These are phyloP conservation scores for Jimgerdemannia lactiflua DNA, from an alignment of 192 early-diverging fungal genomes.

Conservation along the genomic window DNA sequence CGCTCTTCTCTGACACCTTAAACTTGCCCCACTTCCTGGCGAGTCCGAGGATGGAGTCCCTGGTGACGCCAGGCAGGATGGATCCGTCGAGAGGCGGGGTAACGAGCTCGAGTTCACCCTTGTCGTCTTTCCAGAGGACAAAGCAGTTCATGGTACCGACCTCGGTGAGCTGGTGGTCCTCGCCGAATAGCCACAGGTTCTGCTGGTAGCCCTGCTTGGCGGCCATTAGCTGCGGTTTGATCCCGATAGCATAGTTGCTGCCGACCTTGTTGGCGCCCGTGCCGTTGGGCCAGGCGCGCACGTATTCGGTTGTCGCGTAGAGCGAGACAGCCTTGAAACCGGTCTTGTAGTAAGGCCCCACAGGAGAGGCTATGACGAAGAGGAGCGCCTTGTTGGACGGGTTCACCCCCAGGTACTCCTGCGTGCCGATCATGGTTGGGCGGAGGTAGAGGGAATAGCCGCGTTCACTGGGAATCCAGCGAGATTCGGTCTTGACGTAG, in stretches of 20 bases:
- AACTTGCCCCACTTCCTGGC: conserved; percentile 82
- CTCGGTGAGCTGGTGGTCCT: conserved; percentile 84
- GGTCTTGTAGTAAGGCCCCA: conserved; percentile 95
- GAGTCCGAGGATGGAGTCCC: conserved; percentile 85
- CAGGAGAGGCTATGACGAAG: conserved; percentile 89
- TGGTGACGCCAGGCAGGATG: conserved; percentile 93
- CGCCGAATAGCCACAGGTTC: conserved; percentile 94
- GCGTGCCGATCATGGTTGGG: conserved; percentile 91
- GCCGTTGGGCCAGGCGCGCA: conserved; percentile 95
- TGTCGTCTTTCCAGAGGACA: conserved; percentile 80
- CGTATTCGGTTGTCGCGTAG: conserved; percentile 79
- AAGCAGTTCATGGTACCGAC: conserved; percentile 99
- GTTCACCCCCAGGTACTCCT: conserved; percentile 82
- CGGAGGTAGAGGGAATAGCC: conserved; percentile 95
- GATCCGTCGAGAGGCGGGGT: conserved; percentile 94
- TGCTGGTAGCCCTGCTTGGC: conserved; percentile 89
- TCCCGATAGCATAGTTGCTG: conserved; percentile 84
- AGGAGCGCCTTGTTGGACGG: conserved; percentile 74
- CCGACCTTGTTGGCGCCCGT: conserved; percentile 93
- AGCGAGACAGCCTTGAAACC: conserved; percentile 88
- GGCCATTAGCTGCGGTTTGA: conserved; percentile 80
- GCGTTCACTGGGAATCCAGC: conserved; percentile 88
- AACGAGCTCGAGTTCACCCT: conserved; percentile 79
- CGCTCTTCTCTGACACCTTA: conserved; percentile 80
- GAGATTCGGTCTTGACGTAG: conserved; percentile 73